Evolutionary conservation across 306 rosid species (phyloP), one percentile per base, ranked within the genome.

Genomic region (Fagus sylvatica): DNA sequence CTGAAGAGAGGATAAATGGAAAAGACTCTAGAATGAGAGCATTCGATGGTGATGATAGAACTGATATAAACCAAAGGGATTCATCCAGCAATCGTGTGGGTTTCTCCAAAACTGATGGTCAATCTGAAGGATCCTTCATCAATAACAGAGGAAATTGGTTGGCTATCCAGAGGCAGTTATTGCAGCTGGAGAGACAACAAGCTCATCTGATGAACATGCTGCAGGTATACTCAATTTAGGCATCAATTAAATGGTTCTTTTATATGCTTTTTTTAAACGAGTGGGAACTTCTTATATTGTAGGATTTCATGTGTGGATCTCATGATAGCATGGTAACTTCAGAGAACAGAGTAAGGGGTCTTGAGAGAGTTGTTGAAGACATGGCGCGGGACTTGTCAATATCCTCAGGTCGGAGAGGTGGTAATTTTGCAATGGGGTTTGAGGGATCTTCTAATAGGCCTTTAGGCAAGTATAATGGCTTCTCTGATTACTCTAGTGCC

Each of bases 291-390:
- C 78, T 69, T 66, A 73, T 34, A 81, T 87, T 84, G 85, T 87
- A 96, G 99, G 99, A 91, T 88, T 96, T 96, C 89, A 96, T 96
- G 97, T 98, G 98, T 59, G 99, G 98, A 22, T 96, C 98, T 48
- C 99, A 93, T 85, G 96, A 96, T 85, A 75, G 91, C 86, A 93
- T 96, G 98, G 80, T 96, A 71, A 96, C 98, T 76, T 81, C 93
- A 81, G 99, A 96, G 89, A 96, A 96, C 78, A 87, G 99, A 81
- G 99, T 96, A 59, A 87, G 97, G 53, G 99, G 97, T 28, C 99
- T 96, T 61, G 99, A 96, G 91, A 91, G 99, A 84, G 86, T 96
- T n/a, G n/a, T n/a, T 69, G 99, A 93, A 78, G 98, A 96, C 85
- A 88, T 96, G 98, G 96, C 98, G 65, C 88, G 89, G 9, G 99